Conservation (phyloP, 208 protist species). For the Sergeia podlipaevii region DNA sequence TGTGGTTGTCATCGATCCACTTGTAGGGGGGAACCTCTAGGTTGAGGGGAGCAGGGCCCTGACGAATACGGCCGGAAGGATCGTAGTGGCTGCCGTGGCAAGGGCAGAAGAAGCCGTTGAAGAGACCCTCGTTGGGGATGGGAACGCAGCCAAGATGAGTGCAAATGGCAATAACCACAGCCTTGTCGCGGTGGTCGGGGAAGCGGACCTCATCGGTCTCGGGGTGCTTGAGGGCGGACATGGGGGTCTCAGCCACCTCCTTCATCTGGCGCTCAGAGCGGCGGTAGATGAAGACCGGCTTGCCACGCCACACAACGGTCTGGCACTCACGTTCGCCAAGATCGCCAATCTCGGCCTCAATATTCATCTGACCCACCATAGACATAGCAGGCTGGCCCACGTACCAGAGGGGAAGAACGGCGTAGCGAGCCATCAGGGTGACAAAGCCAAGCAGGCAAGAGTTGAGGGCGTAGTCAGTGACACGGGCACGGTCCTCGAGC, state of each 20-base stretch:
- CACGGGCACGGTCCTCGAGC: conserved; percentile 75
- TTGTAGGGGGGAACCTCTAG: conserved; percentile 97
- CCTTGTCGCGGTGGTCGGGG: conserved; percentile 87
- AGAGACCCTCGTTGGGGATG: conserved; percentile 95
- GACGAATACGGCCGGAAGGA: conserved; percentile 96
- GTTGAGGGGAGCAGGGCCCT: conserved; percentile 98
- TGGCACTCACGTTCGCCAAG: conserved; percentile 92
- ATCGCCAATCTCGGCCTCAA: conserved; percentile 95
- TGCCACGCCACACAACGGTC: conserved; percentile 98
- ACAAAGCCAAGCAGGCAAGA: conserved; percentile 79
- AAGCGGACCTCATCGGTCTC: conserved; percentile 93
- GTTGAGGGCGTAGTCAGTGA: conserved; percentile 88
- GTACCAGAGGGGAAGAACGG: conserved; percentile 82
- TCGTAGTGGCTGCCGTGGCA: conserved; percentile 99
- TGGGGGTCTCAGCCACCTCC: conserved; percentile 59
- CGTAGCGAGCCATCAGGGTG: conserved; percentile 81
- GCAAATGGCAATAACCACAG: conserved; percentile 98
- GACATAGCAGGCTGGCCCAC: conserved; percentile 85
- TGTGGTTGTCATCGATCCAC: conserved; percentile 92
- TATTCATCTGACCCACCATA: conserved; percentile 95
- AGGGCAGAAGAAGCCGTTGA: conserved; percentile 98
- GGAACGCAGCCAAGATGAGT: conserved; percentile 99
- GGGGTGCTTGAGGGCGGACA: conserved; percentile 93
- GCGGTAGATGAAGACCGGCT: conserved; percentile 98
- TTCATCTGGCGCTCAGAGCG: conserved; percentile 95